A percentile compares a stretch with the other conserved stretches of the same genome.
These are phyloP conservation scores for Starmera stellimalicola DNA, from an alignment of 1,139 yeast genomes.

Conservation along the genomic window DNA sequence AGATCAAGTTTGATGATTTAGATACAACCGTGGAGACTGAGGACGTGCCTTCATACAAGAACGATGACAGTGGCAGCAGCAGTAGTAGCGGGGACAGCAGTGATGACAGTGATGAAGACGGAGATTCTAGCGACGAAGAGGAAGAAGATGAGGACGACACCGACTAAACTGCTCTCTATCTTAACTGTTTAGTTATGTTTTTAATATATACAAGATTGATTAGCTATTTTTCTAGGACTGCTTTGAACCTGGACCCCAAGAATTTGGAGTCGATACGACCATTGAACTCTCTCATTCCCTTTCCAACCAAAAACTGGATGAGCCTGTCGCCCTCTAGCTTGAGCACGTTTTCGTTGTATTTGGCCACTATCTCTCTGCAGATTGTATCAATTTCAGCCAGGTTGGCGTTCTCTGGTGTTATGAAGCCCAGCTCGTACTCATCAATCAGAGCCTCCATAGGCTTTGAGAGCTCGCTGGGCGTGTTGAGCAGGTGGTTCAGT, in stretches of 20 bases:
- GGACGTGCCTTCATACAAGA: constrained; percentile 10
- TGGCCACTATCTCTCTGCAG: constrained; percentile 42
- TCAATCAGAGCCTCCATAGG: constrained; percentile 36
- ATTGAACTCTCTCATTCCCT: constrained; percentile 69
- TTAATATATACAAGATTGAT: constrained; percentile 1
- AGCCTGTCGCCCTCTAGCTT: constrained; percentile 44
- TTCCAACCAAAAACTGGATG: constrained; percentile 70
- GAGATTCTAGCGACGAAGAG: constrained; percentile 20
- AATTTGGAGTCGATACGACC: constrained; percentile 51
- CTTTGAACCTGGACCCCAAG: constrained; percentile 36
- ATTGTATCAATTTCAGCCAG: constrained; percentile 38
- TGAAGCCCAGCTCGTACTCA: constrained; percentile 41
- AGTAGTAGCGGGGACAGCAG: constrained; percentile 19
- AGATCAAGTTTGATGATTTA: constrained; percentile 30
- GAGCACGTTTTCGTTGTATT: constrained; percentile 48
- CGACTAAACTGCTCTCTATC: no score
- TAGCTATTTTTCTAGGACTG: constrained; percentile 13
- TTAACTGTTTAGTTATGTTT: neutral
- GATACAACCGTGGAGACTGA: constrained; percentile 7
- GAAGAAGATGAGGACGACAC: no score
- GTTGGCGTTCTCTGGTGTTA: constrained; percentile 18
- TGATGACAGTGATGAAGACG: constrained; percentile 21
- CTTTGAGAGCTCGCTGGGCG: constrained; percentile 22
- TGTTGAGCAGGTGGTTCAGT: constrained; percentile 47
- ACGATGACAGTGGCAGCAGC: constrained; percentile 12